Evolutionary conservation across 768 basidiomycete genomes (phyloP).

Genomic region (Rhodotorula diobovata): DNA sequence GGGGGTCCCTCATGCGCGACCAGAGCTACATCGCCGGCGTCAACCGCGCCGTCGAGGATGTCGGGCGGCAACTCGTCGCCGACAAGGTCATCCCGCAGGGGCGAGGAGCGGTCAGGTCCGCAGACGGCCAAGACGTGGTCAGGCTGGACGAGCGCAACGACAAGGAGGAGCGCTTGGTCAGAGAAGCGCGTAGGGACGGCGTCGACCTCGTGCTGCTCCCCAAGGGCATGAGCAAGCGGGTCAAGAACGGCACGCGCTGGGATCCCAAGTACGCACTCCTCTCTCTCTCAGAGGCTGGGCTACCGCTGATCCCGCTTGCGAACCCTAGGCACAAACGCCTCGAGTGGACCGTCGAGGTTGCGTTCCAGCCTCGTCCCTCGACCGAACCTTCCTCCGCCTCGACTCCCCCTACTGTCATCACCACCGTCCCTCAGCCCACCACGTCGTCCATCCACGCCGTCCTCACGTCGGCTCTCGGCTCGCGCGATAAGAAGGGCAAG

Average conservation of each 20-base stretch:
- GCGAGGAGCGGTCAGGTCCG: background rate
- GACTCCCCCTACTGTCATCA: conserved; percentile 1
- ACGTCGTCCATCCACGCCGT: conserved; percentile 4
- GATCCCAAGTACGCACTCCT: conserved; percentile 18
- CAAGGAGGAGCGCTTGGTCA: conserved; percentile 31
- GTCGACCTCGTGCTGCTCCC: conserved; percentile 36
- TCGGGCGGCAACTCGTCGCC: conserved; percentile 24
- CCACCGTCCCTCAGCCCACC: conserved; percentile 10
- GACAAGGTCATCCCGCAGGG: conserved; percentile 33
- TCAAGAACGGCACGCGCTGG: conserved; percentile 34
- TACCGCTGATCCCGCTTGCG: too few relatives aligned
- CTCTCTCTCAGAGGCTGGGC: background rate
- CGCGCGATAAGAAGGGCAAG: conserved; percentile 30
- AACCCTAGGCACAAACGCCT: conserved; percentile 19
- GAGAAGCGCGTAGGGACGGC: conserved; percentile 33
- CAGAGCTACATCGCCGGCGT: conserved; percentile 36
- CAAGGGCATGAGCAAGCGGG: conserved; percentile 37
- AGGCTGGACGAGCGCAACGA: conserved; percentile 34
- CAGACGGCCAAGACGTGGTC: conserved; percentile 2
- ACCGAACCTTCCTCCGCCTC: conserved; percentile 8
- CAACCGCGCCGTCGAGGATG: conserved; percentile 24
- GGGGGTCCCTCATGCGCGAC: conserved; percentile 38
- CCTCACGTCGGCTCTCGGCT: background rate
- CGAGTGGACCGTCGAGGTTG: conserved; percentile 37
- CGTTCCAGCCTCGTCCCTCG: conserved; percentile 26